A percentile compares a stretch with the other conserved stretches of the same genome.
Evolutionary conservation across 257 asterid genomes (phyloP).

Genomic region (Solanum tacnaense): DNA sequence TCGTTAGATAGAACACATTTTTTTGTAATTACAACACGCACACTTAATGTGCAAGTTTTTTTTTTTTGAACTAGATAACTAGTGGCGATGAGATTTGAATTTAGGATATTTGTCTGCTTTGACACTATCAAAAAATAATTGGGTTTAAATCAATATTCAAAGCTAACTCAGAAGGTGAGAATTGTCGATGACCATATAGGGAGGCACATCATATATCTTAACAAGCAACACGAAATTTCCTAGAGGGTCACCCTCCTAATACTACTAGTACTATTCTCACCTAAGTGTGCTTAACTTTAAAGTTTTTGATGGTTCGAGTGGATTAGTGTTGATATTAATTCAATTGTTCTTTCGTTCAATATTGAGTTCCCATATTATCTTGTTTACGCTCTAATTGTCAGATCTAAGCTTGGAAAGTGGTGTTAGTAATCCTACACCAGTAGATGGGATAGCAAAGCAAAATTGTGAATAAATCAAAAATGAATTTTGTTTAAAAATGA

Average conservation of each 20-base stretch:
- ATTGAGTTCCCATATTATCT: background rate
- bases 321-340: background rate
- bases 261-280: background rate
- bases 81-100: no score
- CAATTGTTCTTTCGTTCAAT: background rate
- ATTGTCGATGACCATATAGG: background rate
- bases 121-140: no score
- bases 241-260: background rate
- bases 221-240: background rate
- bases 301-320: background rate
- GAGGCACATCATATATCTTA: background rate
- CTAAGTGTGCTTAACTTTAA: background rate
- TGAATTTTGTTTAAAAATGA: no score
- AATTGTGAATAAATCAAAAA: no score
- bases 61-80: no score
- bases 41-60: no score
- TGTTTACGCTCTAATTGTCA: no score
- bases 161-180: background rate
- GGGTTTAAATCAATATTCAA: background rate
- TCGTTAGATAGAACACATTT: no score
- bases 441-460: background rate
- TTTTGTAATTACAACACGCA: no score
- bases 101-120: no score
- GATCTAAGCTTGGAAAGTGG: background rate
- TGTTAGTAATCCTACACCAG: background rate